These are phyloP conservation scores for Solanum hybrid DNA, from an alignment of 305 asterid genomes.

Conservation along the genomic window DNA sequence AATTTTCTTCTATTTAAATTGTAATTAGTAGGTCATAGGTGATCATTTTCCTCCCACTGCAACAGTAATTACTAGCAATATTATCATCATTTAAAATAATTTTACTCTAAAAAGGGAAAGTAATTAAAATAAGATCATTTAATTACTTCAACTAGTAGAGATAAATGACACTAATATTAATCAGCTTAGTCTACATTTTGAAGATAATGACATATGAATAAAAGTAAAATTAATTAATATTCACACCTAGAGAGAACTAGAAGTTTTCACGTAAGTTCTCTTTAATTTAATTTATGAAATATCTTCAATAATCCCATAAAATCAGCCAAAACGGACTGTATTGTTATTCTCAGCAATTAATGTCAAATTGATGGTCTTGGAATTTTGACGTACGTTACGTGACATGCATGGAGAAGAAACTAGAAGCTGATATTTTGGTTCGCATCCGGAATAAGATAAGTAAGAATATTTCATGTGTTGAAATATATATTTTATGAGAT, in stretches of 20 bases:
- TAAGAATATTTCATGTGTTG: neutral
- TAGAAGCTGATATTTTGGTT: neutral
- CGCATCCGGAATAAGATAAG: accelerated
- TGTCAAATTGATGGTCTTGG: neutral
- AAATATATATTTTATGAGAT: neutral
- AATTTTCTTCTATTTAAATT: too few relatives aligned
- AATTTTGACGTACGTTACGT: neutral
- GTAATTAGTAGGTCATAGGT: too few relatives aligned
- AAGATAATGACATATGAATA: neutral
- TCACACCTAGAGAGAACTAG: neutral
- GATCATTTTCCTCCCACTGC: neutral
- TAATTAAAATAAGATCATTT: neutral
- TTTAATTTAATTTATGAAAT: neutral
- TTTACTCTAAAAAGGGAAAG: neutral
- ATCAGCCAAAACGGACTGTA: too few relatives aligned
- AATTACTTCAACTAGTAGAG: neutral
- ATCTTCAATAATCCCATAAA: neutral
- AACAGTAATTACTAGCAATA: neutral
- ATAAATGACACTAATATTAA: neutral
- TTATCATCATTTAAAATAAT: neutral
- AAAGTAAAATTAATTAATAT: neutral
- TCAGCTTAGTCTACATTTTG: neutral
- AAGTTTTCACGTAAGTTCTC: neutral
- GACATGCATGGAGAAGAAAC: neutral
- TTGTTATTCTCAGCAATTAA: constrained; percentile 1